A percentile compares a stretch with the other conserved stretches of the same genome.
These are phyloP conservation scores for Malassezia vespertilionis DNA, from an alignment of 1,284 basidiomycete species.

Conservation along the genomic window DNA sequence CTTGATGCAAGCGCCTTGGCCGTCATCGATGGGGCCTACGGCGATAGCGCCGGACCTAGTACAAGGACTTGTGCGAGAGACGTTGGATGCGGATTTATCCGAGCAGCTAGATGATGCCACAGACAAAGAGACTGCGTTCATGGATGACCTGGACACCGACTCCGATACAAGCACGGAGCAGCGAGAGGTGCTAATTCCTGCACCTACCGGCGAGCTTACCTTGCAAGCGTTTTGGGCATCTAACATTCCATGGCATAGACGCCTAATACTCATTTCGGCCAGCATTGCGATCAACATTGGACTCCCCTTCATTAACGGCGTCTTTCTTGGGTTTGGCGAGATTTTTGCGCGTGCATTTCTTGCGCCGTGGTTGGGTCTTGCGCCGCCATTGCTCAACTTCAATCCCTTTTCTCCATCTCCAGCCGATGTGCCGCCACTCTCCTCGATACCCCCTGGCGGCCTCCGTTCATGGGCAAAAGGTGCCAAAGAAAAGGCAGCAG, in stretches of 20 bases:
- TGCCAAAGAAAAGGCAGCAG: neutral
- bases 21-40: too few species aligned
- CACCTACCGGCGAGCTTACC: constrained; percentile 37
- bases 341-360: constrained; percentile 84
- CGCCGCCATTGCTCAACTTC: constrained; percentile 10
- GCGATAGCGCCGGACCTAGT: too few species aligned
- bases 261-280: constrained; percentile 54
- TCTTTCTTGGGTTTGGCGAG: constrained; percentile 96
- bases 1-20: too few species aligned
- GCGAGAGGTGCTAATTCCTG: neutral
- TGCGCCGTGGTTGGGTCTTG: constrained; percentile 40
- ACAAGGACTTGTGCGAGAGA: too few species aligned
- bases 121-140: too few species aligned
- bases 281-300: constrained; percentile 81
- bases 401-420: constrained; percentile 15
- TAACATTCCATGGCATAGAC: constrained; percentile 20
- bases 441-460: constrained; percentile 6
- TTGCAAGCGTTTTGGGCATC: constrained; percentile 31
- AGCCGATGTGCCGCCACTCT: constrained; percentile 14
- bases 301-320: constrained; percentile 88
- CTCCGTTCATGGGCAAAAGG: constrained; percentile 11
- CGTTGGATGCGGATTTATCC: too few species aligned
- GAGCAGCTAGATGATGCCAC: too few species aligned
- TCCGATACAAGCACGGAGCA: too few species aligned
- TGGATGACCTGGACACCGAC: too few species aligned